phyloP scores from a whole-genome alignment of 768 basidiomycete species.

The Boletus huronensis region DNA sequence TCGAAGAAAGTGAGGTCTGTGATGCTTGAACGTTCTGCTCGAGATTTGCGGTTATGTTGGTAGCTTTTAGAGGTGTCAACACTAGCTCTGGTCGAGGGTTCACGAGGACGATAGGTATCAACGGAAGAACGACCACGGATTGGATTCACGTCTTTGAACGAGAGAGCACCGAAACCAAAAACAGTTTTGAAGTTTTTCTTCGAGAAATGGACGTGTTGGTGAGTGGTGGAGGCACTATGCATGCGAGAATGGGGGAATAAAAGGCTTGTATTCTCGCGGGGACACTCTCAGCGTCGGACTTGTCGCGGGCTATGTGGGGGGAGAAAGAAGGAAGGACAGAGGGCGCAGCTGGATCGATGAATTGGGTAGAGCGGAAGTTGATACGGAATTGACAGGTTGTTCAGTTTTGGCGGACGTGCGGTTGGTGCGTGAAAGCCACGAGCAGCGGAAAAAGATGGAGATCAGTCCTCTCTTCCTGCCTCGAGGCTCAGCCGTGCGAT shows the following conservation, averaged over 20 bases:
- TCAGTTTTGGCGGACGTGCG: constrained; percentile 31
- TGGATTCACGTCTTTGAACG: constrained; percentile 36
- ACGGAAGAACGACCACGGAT: constrained; percentile 28
- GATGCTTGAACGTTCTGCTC: constrained; percentile 36
- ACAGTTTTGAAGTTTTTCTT: constrained; percentile 49
- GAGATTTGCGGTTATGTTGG: constrained; percentile 35
- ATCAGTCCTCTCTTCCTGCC: constrained; percentile 25
- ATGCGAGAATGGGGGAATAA: constrained; percentile 34
- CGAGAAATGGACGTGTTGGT: constrained; percentile 33
- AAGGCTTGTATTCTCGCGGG: constrained; percentile 25
- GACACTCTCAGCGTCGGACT: constrained; percentile 25
- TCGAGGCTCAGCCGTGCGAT: constrained; percentile 29
- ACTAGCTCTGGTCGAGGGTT: constrained; percentile 39
- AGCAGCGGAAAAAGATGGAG: constrained; percentile 29
- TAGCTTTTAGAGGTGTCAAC: constrained; percentile 42
- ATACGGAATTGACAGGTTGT: constrained; percentile 27
- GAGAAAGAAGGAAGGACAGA: constrained; percentile 24
- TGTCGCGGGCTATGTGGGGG: constrained; percentile 26
- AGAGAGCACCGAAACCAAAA: constrained; percentile 40
- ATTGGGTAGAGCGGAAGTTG: constrained; percentile 31
- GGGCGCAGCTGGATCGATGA: constrained; percentile 27
- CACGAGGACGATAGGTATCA: constrained; percentile 25
- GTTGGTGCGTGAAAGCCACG: constrained; percentile 36
- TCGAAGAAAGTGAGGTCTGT: constrained; percentile 43
- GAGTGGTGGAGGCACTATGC: constrained; percentile 40